Percentiles rank a stretch among this genome's conserved stretches.
Evolutionary conservation across 2,329 filamentous ascomycete species (phyloP).

Genomic region (Colletotrichum ledebouriae): DNA sequence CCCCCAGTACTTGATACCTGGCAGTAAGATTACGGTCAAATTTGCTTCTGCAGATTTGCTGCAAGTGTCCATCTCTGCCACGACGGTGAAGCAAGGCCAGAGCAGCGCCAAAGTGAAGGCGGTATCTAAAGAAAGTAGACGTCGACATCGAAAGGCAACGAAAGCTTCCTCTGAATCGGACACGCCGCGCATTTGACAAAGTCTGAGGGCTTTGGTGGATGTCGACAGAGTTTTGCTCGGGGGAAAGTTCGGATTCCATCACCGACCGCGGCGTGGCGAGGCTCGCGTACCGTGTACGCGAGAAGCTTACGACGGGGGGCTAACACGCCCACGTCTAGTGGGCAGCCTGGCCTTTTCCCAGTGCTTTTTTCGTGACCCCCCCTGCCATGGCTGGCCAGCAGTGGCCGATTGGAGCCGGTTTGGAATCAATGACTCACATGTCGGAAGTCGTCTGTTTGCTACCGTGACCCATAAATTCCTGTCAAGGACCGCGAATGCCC

Average conservation of each 20-base stretch:
- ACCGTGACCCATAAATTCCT: conserved; percentile 39
- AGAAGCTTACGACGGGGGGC: conserved; percentile 16
- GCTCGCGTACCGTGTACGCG: conserved; percentile 39
- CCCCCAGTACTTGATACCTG: conserved; percentile 36
- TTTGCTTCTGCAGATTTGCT: conserved; percentile 39
- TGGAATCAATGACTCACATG: conserved; percentile 43
- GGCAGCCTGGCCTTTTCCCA: conserved; percentile 6
- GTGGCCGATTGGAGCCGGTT: conserved; percentile 34
- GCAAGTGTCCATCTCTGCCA: conserved; percentile 33
- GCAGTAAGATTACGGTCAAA: conserved; percentile 40
- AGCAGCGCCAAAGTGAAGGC: conserved; percentile 8
- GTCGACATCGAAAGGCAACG: not conserved
- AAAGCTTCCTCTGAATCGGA: not conserved
- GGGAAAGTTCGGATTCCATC: conserved; percentile 32
- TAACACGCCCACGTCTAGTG: conserved; percentile 16
- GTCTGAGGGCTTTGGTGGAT: not conserved
- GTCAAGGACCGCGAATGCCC: conserved; percentile 31
- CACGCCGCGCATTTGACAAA: not conserved
- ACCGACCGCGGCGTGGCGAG: conserved; percentile 40
- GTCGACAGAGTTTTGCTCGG: conserved; percentile 37
- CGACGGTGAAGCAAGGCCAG: conserved; percentile 23
- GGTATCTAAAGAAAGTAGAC: not conserved
- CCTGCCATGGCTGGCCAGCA: conserved; percentile 28
- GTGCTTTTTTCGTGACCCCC: conserved; percentile 27
- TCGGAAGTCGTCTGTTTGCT: conserved; percentile 40